Percentiles rank a stretch among this genome's conserved stretches.
Evolutionary conservation across 805 yeast genomes (phyloP).

Genomic region (Hanseniaspora hatyaiensis): DNA sequence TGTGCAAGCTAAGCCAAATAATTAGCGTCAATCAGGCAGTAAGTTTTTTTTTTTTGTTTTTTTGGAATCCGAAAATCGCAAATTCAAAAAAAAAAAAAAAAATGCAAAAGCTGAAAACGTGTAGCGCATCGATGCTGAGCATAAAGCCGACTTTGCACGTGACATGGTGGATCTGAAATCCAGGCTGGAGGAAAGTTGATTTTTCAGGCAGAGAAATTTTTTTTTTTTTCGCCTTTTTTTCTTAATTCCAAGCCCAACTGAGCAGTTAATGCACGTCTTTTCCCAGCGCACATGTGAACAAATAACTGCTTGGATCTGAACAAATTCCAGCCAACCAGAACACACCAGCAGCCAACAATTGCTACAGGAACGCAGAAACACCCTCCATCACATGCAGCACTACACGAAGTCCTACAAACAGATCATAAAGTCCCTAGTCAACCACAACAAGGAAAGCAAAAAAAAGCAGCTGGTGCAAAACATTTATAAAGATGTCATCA

Average conservation of each 20-base stretch:
- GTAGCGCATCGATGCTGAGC: slow-evolving; percentile 7
- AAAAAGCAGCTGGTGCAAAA: slow-evolving; percentile 18
- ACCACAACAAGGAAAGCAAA: slow-evolving; percentile 17
- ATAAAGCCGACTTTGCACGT: too few relatives aligned
- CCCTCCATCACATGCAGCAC: slow-evolving; percentile 18
- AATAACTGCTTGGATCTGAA: too few relatives aligned
- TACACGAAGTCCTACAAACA: slow-evolving; percentile 15
- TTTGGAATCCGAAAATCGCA: slow-evolving; percentile 16
- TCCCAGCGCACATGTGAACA: not conserved
- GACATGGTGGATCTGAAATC: too few relatives aligned
- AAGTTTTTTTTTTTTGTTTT: not conserved
- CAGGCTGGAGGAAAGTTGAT: too few relatives aligned
- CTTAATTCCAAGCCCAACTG: too few relatives aligned
- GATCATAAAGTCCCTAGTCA: slow-evolving; percentile 4
- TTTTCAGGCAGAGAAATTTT: not conserved
- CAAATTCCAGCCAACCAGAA: too few relatives aligned
- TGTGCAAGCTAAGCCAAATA: not conserved
- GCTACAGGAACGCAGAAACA: too few relatives aligned
- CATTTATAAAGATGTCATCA: slow-evolving; percentile 15
- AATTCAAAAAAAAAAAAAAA: slow-evolving; percentile 18
- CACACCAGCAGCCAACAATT: too few relatives aligned
- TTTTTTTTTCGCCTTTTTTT: too few relatives aligned
- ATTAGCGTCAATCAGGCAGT: not conserved
- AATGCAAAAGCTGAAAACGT: too few relatives aligned
- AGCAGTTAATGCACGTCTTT: too few relatives aligned